phyloP scores from a whole-genome alignment of 257 asterid genomes.

The Knoxia roxburghii region DNA sequence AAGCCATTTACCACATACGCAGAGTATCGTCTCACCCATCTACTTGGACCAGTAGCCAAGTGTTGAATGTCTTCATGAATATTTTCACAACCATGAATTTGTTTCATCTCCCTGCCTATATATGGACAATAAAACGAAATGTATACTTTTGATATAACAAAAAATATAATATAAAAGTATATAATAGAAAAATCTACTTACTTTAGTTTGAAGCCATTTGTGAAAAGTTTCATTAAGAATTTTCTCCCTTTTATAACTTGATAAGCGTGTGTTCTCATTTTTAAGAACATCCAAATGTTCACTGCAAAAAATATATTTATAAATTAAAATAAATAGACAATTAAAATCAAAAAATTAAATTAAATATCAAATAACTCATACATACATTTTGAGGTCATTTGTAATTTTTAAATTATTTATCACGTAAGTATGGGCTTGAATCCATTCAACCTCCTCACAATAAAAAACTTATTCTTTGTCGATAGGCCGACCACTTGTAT shows the following conservation, averaged over 20 bases:
- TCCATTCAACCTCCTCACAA: neutral
- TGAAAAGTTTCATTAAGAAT: neutral
- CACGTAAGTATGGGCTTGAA: constrained; percentile 10
- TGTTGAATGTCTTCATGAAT: too few species aligned
- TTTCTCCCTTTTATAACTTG: too few species aligned
- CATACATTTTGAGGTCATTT: neutral
- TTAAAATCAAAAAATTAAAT: too few species aligned
- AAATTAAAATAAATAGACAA: too few species aligned
- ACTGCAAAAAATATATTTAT: neutral
- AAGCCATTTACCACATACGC: constrained; percentile 7
- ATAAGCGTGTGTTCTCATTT: neutral
- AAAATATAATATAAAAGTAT: too few species aligned
- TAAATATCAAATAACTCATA: neutral
- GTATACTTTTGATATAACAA: too few species aligned
- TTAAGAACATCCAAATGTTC: neutral
- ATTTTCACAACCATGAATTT: neutral
- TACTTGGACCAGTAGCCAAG: constrained; percentile 6
- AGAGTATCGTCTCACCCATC: neutral
- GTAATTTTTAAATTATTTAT: neutral
- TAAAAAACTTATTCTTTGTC: neutral
- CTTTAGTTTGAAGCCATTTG: too few species aligned
- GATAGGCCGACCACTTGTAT: neutral
- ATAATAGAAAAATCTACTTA: too few species aligned
- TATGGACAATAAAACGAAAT: too few species aligned
- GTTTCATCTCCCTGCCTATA: too few species aligned